phyloP scores from a whole-genome alignment of 192 early-diverging fungal genomes.

The Geosiphon pyriformis region DNA sequence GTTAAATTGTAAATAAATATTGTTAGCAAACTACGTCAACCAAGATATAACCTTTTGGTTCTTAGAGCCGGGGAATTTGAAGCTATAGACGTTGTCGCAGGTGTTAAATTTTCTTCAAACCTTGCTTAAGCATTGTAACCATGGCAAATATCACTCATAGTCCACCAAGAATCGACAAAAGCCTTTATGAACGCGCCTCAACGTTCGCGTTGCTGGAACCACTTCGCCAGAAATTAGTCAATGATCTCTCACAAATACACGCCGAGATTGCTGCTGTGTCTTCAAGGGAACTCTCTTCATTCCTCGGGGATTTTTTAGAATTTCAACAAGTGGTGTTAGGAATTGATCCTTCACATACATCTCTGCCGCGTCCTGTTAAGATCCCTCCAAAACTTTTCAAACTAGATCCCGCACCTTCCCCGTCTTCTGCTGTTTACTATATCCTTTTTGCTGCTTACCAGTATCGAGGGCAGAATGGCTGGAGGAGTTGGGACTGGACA shows the following conservation, averaged over 20 bases:
- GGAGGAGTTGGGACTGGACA: constrained; percentile 41
- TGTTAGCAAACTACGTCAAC: no score
- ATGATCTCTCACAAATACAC: constrained; percentile 33
- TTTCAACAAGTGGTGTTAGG: constrained; percentile 52
- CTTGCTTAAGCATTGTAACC: no score
- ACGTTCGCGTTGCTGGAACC: constrained; percentile 41
- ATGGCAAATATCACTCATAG: no score
- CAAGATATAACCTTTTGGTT: no score
- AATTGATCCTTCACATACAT: constrained; percentile 5
- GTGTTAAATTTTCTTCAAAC: no score
- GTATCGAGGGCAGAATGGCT: constrained; percentile 35
- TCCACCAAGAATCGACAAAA: constrained; percentile 23
- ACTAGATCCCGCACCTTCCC: constrained; percentile 23
- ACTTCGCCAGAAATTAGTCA: constrained; percentile 28
- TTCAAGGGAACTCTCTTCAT: constrained; percentile 39
- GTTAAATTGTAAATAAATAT: no score
- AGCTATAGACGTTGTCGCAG: no score
- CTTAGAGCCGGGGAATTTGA: no score
- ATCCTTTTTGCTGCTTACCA: constrained; percentile 42
- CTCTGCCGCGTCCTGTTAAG: constrained; percentile 23
- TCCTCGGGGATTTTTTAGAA: constrained; percentile 42
- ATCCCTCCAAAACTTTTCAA: constrained; percentile 48
- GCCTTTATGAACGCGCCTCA: constrained; percentile 34
- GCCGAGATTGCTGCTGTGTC: constrained; percentile 20
- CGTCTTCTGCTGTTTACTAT: constrained; percentile 33